Evolutionary conservation across 2,329 filamentous ascomycete species (phyloP), one percentile per base, ranked within the genome.

Genomic region (Alternaria novae-zelandiae): DNA sequence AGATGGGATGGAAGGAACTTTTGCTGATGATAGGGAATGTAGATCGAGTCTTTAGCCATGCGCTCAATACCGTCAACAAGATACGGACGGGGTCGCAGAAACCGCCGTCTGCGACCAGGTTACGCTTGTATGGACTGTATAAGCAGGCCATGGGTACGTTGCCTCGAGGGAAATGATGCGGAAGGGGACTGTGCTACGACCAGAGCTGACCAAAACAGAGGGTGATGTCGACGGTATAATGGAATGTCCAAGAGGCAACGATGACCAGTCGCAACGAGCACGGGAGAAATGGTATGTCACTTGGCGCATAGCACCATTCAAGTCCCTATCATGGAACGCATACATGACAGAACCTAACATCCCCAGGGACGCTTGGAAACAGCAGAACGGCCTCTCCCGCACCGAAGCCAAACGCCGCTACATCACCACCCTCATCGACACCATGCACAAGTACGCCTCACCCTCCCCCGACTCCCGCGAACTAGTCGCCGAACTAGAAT

Each of bases 1-100:
- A 8, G 7, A 50, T 20, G 46, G 10, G 10, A 50, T 17, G 36
- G 46, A 23, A 17, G 20, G 4, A 21, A 36, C 9, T 15, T 26
- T n/a, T 15, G 25, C 51, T 71, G 55, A 67, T 36, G 15, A 9
- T 6, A 6, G 17, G 9, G 9, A 6, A 17, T 43, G 30, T 67
- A 98, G 96, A 99, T 84, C 91, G 96, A 82, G 96, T 99, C 78
- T 99, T 99, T 82, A 95, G 96, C 80, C 95, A 99, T 88, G 96
- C 96, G 70, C 91, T 99, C 81, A 97, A 97, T 83, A 98, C 96
- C 23, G 95, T 99, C 75, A 97, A 97, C 82, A 96, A 96, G 82
- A 96, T 99, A 73, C 95, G 96, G 77, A 97, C 94, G 17, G 95
- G 96, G 67, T 93, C 93, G 56, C 89, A 93, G 67, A 91, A 96